Conservation (phyloP, 2,329 filamentous ascomycete species). For the Podosphaera fusca region DNA sequence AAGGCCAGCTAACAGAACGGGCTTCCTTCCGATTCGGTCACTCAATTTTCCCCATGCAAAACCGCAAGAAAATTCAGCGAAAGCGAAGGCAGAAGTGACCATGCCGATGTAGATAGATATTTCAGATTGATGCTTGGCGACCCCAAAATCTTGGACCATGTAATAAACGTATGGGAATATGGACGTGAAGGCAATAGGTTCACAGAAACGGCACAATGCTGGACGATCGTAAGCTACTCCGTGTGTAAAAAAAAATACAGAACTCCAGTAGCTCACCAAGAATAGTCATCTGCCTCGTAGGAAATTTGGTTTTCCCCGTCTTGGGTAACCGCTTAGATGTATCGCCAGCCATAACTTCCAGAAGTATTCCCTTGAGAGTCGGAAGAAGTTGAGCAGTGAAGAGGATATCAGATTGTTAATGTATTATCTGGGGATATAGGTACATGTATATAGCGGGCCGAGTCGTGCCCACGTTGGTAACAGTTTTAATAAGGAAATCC, state of each 20-base stretch:
- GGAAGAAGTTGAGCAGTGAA: background rate
- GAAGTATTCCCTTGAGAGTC: background rate
- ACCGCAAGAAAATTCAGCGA: conserved; percentile 83
- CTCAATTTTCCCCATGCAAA: conserved; percentile 85
- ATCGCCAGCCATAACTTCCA: conserved; percentile 8
- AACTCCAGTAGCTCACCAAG: conserved; percentile 20
- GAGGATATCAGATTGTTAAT: background rate
- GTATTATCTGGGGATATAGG: background rate
- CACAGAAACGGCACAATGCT: conserved; percentile 90
- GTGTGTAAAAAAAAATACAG: background rate
- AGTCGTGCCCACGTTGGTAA: background rate
- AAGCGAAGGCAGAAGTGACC: conserved; percentile 88
- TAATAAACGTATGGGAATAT: conserved; percentile 97
- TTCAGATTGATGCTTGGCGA: conserved; percentile 53
- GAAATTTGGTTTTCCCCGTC: conserved; percentile 17
- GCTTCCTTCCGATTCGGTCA: conserved; percentile 79
- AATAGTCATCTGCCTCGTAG: conserved; percentile 26
- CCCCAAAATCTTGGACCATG: conserved; percentile 83
- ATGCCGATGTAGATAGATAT: conserved; percentile 87
- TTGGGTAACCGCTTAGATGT: conserved; percentile 14
- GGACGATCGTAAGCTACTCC: background rate
- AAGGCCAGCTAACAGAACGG: conserved; percentile 72
- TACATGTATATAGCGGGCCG: background rate
- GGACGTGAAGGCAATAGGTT: conserved; percentile 98
- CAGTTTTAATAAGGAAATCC: background rate